Evolutionary conservation across 257 asterid genomes (phyloP), one percentile per base, ranked within the genome.

Genomic region (Prunella vulgaris): DNA sequence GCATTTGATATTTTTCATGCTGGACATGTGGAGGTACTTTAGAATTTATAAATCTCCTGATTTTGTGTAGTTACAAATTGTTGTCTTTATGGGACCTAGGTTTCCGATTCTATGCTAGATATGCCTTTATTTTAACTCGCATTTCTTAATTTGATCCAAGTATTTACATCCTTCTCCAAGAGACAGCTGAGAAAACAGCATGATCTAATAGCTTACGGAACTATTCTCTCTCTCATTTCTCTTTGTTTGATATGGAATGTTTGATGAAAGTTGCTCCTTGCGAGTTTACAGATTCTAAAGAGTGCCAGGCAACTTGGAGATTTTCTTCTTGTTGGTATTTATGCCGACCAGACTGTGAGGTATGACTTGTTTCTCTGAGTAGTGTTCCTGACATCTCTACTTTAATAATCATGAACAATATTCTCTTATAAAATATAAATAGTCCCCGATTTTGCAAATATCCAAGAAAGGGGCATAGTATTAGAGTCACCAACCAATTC

Each of bases 1-100:
- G 98, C 94, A 20, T 93, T 93, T 82, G 98, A 93, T 84, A 92
- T 90, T 72, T 93, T 90, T 64, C 98, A 93, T 77, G 98, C 98
- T 60, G 97, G 98, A 54, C 98, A 93, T 8, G 95, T 93, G 57
- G 96, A 88, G 98, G 98, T 93, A 82, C 12, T 35, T 53, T 73
- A 32, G 60, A 35, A 18, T 68, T 54, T 61, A 30, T 75, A 63
- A 61, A 38, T 20, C 28, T 68, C 1, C n/a, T n/a, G n/a, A n/a
- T n/a, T n/a, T n/a, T n/a, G 24, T 62, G 27, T 28, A 38, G 6
- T 27, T 52, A 20, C 59, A 13, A 21, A 32, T 7, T 66, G 56
- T 40, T n/a, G 28, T 7, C 48, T 18, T 24, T 15, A 20, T 54
- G 56, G 14, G 64, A 18, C 33, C 4, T 58, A 10, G n/a, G 10